phyloP scores from a whole-genome alignment of 1,284 basidiomycete species.

The Moesziomyces globuligerus region DNA sequence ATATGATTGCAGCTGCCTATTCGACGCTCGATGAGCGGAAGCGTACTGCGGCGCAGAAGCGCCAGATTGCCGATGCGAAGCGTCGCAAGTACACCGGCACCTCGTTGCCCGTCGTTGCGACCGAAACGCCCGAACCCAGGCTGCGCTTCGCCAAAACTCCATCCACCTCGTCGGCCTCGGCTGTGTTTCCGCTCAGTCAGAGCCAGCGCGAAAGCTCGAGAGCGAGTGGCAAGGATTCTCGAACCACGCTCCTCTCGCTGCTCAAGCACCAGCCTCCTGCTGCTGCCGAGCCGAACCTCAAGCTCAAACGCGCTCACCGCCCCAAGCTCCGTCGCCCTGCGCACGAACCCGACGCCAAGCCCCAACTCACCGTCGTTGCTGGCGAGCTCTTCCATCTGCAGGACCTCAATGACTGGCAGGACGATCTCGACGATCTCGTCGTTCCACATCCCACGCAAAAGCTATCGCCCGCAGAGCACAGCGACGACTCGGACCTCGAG shows the following conservation, averaged over 20 bases:
- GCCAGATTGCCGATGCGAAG: constrained; percentile 4
- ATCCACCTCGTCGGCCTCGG: background rate
- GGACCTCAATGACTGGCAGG: constrained; percentile 34
- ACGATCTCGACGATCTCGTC: constrained; percentile 12
- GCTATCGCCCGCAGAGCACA: constrained; percentile 9
- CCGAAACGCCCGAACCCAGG: constrained; percentile 14
- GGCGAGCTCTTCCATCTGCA: constrained; percentile 33
- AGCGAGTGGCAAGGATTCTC: constrained; percentile 9
- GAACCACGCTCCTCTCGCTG: constrained; percentile 26
- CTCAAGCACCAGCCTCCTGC: background rate
- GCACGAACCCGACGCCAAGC: constrained; percentile 1
- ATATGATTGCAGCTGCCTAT: constrained; percentile 41
- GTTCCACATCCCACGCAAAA: background rate
- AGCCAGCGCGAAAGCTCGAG: no score
- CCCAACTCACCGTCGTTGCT: constrained; percentile 19
- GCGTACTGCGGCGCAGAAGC: constrained; percentile 11
- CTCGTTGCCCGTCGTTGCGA: background rate
- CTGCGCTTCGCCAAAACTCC: background rate
- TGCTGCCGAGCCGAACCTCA: constrained; percentile 13
- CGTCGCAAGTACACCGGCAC: constrained; percentile 35
- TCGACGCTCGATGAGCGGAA: constrained; percentile 38
- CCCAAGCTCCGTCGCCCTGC: constrained; percentile 29
- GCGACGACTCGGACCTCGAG: constrained; percentile 32
- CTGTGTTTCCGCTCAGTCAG: no score
- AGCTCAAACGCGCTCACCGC: constrained; percentile 23